Base-by-base conservation (phyloP, 495 filamentous ascomycete species). In the Penicillium riverlandense region DNA sequence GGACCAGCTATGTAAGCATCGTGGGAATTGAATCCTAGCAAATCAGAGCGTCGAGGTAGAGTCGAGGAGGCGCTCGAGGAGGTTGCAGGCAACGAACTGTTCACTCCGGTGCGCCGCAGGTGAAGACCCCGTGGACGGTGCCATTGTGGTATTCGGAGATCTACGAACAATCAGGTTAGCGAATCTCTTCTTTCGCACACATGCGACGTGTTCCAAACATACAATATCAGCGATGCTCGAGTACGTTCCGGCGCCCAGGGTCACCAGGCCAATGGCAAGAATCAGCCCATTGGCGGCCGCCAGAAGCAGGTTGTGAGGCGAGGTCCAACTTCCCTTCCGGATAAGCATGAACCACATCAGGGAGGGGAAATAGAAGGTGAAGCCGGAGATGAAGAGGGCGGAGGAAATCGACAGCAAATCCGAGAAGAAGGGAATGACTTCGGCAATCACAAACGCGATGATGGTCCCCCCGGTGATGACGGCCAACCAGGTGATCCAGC, bases 401-500 rank as follows among this genome's bases (percentile, higher is more conserved):
- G 79, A 81, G 28, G 72, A 70, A 51, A 78, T 71, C 28, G 72
- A 71, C 14, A 86, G 62, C 47, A 86, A 50, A 39, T 78, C 74
- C 44, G 72, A 74, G 61, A 86, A 86, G 69, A 82, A 78, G 0
- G 83, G 84, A 43, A 87, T 82, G 11, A 79, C 76, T 49, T 83
- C 77, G 30, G 82, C 82, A 52, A 87, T 77, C 42, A 85, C 54
- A 66, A 79, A 87, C 4, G 80, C 78, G 15, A 84, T 45, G n/a
- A 83, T 29, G 11, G 80, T 84, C 44, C 82, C 66, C 44, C 56
- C 52, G 6, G 66, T 49, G 28, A 79, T 74, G 6, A 84, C 64
- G 1, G 38, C 59, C 6, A 82, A 41, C 83, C 83, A 87, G 2
- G 70, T 70, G 9, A 67, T 44, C 76, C 75, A 81, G 11, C 75